Conservation (phyloP, 345 rosid genomes). For the Sisymbrium irio region DNA sequence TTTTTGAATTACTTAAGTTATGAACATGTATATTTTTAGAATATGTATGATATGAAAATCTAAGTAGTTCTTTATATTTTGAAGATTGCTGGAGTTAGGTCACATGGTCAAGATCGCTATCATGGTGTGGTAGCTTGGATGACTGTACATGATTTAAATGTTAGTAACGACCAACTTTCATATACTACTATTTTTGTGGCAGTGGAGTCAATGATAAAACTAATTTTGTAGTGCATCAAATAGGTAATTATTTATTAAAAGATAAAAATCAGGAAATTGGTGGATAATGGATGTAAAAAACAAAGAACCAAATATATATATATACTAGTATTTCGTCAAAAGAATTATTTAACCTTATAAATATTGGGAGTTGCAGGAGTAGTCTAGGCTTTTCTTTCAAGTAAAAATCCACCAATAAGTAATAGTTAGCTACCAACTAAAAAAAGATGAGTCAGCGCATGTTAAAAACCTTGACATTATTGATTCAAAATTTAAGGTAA, state of each 20-base stretch:
- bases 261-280: background rate
- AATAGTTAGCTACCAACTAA: conserved; percentile 4
- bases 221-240: no score
- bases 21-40: background rate
- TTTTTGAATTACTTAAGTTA: background rate
- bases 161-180: conserved; percentile 2
- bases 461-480: background rate
- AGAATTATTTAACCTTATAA: conserved; percentile 11
- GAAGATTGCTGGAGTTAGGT: conserved; percentile 3
- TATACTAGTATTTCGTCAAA: no score
- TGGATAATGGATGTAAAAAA: background rate
- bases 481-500: background rate
- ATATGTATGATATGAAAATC: background rate
- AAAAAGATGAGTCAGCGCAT: background rate
- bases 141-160: conserved; percentile 17
- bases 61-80: background rate
- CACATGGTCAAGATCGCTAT: conserved; percentile 1
- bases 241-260: background rate
- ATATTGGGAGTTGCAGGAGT: background rate
- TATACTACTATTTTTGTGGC: background rate
- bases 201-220: background rate
- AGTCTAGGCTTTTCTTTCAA: background rate
- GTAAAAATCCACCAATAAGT: conserved; percentile 11
- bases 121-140: conserved; percentile 6
- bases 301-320: no score